Percentiles rank a stretch among this genome's conserved stretches.
phyloP scores from a whole-genome alignment of 2,329 filamentous ascomycete genomes.

The Cercospora janseana region DNA sequence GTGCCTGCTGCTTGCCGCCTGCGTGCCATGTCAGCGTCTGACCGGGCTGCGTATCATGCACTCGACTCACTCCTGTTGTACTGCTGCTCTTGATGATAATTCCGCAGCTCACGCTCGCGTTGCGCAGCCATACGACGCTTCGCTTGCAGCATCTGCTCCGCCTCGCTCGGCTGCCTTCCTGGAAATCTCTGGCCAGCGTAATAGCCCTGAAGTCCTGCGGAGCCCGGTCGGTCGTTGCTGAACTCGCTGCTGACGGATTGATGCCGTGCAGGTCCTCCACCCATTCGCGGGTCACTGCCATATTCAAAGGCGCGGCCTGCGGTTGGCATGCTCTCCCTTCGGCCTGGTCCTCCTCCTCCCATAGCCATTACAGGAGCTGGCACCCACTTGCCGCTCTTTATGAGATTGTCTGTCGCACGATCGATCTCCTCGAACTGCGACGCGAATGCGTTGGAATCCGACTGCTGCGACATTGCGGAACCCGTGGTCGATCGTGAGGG shows the following conservation, averaged over 20 bases:
- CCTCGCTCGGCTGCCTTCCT: constrained; percentile 78
- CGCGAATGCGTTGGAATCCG: constrained; percentile 71
- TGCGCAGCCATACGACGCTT: constrained; percentile 99
- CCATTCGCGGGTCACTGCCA: constrained; percentile 63
- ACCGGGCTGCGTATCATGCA: background rate
- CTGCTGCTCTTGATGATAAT: constrained; percentile 99
- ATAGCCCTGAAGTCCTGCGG: constrained; percentile 83
- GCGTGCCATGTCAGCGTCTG: constrained; percentile 33
- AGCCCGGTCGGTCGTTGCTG: constrained; percentile 71
- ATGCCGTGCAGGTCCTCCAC: constrained; percentile 66
- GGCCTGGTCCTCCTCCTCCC: constrained; percentile 43
- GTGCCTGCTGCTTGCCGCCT: constrained; percentile 63
- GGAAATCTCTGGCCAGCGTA: constrained; percentile 93
- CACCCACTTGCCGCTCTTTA: constrained; percentile 95
- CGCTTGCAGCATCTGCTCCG: constrained; percentile 97
- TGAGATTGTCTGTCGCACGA: constrained; percentile 87
- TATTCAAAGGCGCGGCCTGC: constrained; percentile 43
- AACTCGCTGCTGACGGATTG: constrained; percentile 78
- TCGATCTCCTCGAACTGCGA: constrained; percentile 96
- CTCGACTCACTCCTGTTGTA: constrained; percentile 86
- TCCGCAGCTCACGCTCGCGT: constrained; percentile 97
- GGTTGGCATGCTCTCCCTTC: constrained; percentile 77
- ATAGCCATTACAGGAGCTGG: constrained; percentile 31
- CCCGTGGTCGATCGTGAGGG: constrained; percentile 73
- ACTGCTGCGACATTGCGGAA: constrained; percentile 63